phyloP scores from a whole-genome alignment of 371 early-diverging fungal genomes.

The Capniomyces stellatus region DNA sequence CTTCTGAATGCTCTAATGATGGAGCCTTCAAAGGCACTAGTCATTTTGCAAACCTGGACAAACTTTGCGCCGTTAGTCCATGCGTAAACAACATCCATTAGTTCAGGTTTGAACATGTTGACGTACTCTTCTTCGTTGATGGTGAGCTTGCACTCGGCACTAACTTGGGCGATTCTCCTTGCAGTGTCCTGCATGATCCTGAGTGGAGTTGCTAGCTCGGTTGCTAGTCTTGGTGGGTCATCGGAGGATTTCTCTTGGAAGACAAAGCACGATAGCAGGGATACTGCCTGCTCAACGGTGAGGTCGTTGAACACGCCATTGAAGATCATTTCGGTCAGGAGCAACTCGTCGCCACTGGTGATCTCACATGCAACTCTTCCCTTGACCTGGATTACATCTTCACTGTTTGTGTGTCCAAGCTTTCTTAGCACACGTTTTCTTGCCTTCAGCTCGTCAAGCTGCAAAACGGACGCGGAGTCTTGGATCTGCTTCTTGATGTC shows the following conservation, averaged over 20 bases:
- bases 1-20: conserved; percentile 90
- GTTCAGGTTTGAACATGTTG: conserved; percentile 58
- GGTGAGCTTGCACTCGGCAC: conserved; percentile 71
- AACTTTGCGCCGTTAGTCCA: conserved; percentile 96
- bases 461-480: conserved; percentile 62
- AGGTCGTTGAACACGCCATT: conserved; percentile 94
- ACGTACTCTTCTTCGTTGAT: conserved; percentile 69
- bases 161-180: conserved; percentile 66
- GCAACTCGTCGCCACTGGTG: conserved; percentile 89
- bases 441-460: conserved; percentile 82
- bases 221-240: conserved; percentile 29
- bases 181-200: conserved; percentile 75
- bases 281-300: conserved; percentile 71
- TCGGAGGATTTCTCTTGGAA: conserved; percentile 66
- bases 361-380: conserved; percentile 99
- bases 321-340: conserved; percentile 98
- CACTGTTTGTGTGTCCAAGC: conserved; percentile 58
- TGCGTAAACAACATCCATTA: conserved; percentile 96
- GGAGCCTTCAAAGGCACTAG: conserved; percentile 94
- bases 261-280: conserved; percentile 88
- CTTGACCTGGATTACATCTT: conserved; percentile 88
- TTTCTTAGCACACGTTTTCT: conserved; percentile 80
- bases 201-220: conserved; percentile 64
- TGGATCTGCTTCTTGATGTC: conserved; percentile 45
- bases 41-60: conserved; percentile 88